These are phyloP conservation scores for Didymella exigua DNA, from an alignment of 2,329 filamentous ascomycete species.

Conservation along the genomic window DNA sequence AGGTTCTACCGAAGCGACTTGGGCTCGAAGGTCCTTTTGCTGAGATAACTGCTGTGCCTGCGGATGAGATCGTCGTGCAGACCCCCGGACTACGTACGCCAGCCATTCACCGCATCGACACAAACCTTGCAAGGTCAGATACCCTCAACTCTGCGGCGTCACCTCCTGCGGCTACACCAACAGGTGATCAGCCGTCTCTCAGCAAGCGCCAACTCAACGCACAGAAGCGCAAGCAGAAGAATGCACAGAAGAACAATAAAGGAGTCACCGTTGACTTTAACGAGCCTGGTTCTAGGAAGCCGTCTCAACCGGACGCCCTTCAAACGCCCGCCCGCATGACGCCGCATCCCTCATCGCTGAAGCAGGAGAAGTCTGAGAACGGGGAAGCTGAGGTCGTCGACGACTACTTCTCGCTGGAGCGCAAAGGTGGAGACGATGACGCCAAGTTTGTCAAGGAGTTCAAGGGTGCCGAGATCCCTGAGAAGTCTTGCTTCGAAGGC, in stretches of 20 bases:
- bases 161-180: slow-evolving; percentile 52
- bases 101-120: slow-evolving; percentile 57
- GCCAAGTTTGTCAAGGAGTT: slow-evolving; percentile 93
- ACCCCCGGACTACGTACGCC: slow-evolving; percentile 47
- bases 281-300: slow-evolving; percentile 63
- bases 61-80: slow-evolving; percentile 59
- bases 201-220: slow-evolving; percentile 95
- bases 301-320: slow-evolving; percentile 64
- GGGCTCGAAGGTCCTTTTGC: slow-evolving; percentile 84
- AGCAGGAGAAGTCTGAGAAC: slow-evolving; percentile 66
- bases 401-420: slow-evolving; percentile 91
- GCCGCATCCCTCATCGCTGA: slow-evolving; percentile 59
- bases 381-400: slow-evolving; percentile 55
- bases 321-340: slow-evolving; percentile 54
- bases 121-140: slow-evolving; percentile 53
- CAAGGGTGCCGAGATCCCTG: slow-evolving; percentile 79
- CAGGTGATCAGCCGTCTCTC: slow-evolving; percentile 60
- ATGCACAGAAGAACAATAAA: slow-evolving; percentile 87
- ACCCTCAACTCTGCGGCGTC: slow-evolving; percentile 55
- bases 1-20: slow-evolving; percentile 79
- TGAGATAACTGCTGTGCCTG: slow-evolving; percentile 80
- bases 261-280: slow-evolving; percentile 88
- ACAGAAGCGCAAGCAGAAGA: slow-evolving; percentile 90
- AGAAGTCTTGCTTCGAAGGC: slow-evolving; percentile 83
- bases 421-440: slow-evolving; percentile 81